phyloP scores from a whole-genome alignment of 192 early-diverging fungal species.

The Mortierella antarctica region DNA sequence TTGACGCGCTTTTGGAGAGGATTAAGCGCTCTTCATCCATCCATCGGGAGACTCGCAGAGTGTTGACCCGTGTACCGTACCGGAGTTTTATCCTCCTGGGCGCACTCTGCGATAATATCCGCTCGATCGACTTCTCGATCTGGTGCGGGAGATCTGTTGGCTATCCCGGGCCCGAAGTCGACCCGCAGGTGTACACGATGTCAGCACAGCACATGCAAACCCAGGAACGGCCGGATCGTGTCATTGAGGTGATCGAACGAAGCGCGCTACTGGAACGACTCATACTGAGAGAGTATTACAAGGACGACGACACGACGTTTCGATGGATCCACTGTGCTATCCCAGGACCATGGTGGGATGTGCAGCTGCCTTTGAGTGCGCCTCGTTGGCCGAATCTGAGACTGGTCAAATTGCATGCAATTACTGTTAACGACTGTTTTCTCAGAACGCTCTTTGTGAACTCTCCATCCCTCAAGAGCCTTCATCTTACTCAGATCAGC shows the following conservation, averaged over 20 bases:
- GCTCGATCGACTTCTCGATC: neutral
- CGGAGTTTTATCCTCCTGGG: constrained; percentile 1
- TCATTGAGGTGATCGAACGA: neutral
- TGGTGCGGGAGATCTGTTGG: neutral
- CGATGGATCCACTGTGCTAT: neutral
- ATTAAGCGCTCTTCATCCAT: neutral
- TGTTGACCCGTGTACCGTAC: neutral
- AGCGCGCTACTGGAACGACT: neutral
- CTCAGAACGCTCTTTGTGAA: neutral
- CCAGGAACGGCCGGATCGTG: neutral
- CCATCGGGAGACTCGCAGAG: neutral
- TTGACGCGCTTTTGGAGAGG: neutral
- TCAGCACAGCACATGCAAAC: too few relatives aligned
- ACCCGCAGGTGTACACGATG: neutral
- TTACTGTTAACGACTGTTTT: neutral
- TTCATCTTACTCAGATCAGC: neutral
- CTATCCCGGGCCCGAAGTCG: neutral
- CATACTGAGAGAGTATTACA: neutral
- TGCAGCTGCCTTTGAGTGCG: too few relatives aligned
- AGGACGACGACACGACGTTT: neutral
- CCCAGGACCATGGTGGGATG: too few relatives aligned
- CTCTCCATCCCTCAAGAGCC: neutral
- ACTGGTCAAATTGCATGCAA: neutral
- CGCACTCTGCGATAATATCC: neutral
- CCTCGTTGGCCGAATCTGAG: too few relatives aligned